Percentiles rank a stretch among this genome's conserved stretches.
Evolutionary conservation across 495 filamentous ascomycete genomes (phyloP).

Genomic region (Penicillium ucsense): DNA sequence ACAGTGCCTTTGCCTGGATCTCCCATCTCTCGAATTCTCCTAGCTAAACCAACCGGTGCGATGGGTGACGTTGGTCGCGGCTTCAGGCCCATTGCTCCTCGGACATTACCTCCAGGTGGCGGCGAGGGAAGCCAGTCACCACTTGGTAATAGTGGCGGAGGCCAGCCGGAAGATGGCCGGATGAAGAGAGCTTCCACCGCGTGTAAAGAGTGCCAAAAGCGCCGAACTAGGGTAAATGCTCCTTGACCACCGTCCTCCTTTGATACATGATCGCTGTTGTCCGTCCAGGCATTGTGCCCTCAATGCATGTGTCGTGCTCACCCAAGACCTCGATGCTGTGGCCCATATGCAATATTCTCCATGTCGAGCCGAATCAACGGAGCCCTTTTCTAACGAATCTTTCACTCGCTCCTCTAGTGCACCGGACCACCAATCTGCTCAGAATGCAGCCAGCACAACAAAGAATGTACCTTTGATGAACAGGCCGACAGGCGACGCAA

Average conservation of each 20-base stretch:
- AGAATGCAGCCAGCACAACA: slow-evolving; percentile 27
- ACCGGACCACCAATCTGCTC: slow-evolving; percentile 21
- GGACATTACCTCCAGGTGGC: slow-evolving; percentile 11
- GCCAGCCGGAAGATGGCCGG: slow-evolving; percentile 21
- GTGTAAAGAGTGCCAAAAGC: slow-evolving; percentile 32
- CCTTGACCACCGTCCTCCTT: background rate
- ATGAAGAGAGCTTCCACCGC: slow-evolving; percentile 34
- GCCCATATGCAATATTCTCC: too few relatives aligned
- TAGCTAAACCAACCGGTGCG: background rate
- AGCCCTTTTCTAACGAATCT: slow-evolving; percentile 1
- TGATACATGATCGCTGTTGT: background rate
- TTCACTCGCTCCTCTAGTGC: slow-evolving; percentile 12
- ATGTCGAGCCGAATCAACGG: background rate
- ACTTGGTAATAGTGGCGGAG: slow-evolving; percentile 2
- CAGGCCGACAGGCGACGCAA: slow-evolving; percentile 34
- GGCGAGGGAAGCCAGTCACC: slow-evolving; percentile 8
- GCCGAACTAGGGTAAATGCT: slow-evolving; percentile 33
- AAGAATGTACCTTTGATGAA: slow-evolving; percentile 32
- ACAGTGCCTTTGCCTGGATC: background rate
- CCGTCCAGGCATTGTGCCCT: background rate
- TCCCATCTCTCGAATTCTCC: background rate
- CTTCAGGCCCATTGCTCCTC: slow-evolving; percentile 29
- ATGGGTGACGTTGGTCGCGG: slow-evolving; percentile 27
- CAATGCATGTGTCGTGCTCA: background rate
- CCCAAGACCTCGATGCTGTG: background rate